Evolutionary conservation across 2,329 filamentous ascomycete genomes (phyloP), one percentile per base, ranked within the genome.

Genomic region (Purpureocillium takamizusanense): DNA sequence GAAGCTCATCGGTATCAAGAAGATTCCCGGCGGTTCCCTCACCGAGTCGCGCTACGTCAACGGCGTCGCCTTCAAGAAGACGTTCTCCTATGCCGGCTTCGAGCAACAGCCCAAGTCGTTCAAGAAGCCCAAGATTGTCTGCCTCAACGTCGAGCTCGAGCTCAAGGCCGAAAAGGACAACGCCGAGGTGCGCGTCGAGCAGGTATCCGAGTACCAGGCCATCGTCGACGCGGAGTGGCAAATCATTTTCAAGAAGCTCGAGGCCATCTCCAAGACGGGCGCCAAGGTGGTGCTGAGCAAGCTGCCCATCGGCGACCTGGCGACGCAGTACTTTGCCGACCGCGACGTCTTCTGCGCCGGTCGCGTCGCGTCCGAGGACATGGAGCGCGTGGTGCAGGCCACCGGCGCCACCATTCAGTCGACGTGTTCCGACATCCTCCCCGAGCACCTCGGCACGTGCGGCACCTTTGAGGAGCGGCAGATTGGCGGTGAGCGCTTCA

Each of bases 171-270:
- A 98, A 65, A 98, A 95, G 74, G 92, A 98, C 69, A 98, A 98
- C 56, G 92, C 92, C 42, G 92, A 98, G 70, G 88, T 98, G 46
- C 83, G 92, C 42, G 89, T 98, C 42, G 92, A 97, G 67, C 89
- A 97, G 65, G 92, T 98, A 37, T 94, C 90, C 15, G 92, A 98
- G 67, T 98, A 98, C 70, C 92, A 98, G 69, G 92, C 92, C 46
- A 95, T 98, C 51, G 92, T 98, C 59, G 92, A 98, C 57, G 92
- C 92, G 23, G 92, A 98, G 66, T 98, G 92, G 92, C 88, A 95
- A 66, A 98, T 98, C 59, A 98, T 98, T 63, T 97, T 83, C 78
- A 90, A 95, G 73, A 98, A 98, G 75, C 85, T 98, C 61, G 92
- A 98, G 69, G 86, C 90, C 35, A 69, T 95, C 38, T 78, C 90